Conservation (phyloP, 495 filamentous ascomycete genomes). For the Clohesyomyces aquaticus region DNA sequence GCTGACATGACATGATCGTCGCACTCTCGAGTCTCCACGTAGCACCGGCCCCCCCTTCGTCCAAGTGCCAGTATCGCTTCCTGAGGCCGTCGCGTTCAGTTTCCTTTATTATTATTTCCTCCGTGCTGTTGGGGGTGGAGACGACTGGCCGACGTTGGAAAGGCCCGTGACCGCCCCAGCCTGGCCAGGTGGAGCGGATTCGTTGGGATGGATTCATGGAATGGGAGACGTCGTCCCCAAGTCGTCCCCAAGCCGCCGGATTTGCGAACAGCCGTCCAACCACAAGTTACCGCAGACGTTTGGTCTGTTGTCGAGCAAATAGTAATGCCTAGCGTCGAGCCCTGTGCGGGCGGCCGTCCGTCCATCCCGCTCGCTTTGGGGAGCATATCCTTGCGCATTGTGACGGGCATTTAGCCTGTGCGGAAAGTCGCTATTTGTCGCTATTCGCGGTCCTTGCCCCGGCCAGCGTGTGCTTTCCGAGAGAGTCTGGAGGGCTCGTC, state of each 20-base stretch:
- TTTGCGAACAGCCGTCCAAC: slow-evolving; percentile 32
- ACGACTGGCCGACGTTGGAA: background rate
- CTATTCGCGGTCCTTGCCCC: slow-evolving; percentile 11
- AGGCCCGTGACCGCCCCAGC: background rate
- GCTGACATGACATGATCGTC: slow-evolving; percentile 37
- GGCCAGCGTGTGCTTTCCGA: background rate
- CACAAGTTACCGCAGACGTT: slow-evolving; percentile 13
- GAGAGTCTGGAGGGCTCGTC: too few species aligned
- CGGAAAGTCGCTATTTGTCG: slow-evolving; percentile 2
- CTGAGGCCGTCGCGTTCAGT: background rate
- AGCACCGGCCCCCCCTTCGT: slow-evolving; percentile 29
- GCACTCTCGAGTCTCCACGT: slow-evolving; percentile 41
- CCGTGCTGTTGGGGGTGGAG: slow-evolving; percentile 7
- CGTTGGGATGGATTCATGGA: background rate
- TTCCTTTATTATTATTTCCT: too few species aligned
- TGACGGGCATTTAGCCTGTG: slow-evolving; percentile 40
- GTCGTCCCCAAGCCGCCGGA: slow-evolving; percentile 29
- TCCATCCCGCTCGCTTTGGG: slow-evolving; percentile 34
- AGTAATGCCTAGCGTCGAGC: slow-evolving; percentile 20
- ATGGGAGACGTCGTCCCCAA: slow-evolving; percentile 13
- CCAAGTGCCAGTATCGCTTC: background rate
- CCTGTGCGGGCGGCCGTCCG: slow-evolving; percentile 37
- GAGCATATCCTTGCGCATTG: slow-evolving; percentile 22
- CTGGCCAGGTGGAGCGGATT: too few species aligned
- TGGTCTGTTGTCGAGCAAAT: too few species aligned